Percentiles rank a stretch among this genome's conserved stretches.
Evolutionary conservation across 208 protist genomes (phyloP).

Genomic region (Leishmania aethiopica): DNA sequence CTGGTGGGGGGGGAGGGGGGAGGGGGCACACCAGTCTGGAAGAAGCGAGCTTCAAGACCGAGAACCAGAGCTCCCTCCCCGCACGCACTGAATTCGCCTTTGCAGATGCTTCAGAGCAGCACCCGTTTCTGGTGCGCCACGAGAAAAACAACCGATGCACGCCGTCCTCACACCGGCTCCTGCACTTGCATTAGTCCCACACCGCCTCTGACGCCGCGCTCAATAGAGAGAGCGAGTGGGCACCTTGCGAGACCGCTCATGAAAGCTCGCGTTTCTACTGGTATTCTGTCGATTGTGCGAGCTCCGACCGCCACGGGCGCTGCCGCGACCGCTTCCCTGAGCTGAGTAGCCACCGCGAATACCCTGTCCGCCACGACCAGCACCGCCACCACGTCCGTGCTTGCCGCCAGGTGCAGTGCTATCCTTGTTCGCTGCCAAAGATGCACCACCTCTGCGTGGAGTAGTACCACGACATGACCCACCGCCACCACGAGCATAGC

Average conservation of each 20-base stretch:
- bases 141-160: not conserved
- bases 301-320: not conserved
- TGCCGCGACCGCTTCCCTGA: constrained; percentile 2
- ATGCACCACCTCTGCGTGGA: not conserved
- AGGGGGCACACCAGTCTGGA: not conserved
- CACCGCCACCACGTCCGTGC: not conserved
- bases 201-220: not conserved
- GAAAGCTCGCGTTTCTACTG: constrained; percentile 4
- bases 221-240: constrained; percentile 62
- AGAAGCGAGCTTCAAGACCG: not conserved
- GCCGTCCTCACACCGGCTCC: too few species aligned
- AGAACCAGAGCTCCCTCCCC: not conserved
- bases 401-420: not conserved
- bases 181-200: not conserved
- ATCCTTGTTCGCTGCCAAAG: constrained; percentile 9
- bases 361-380: constrained; percentile 1
- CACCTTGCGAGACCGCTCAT: constrained; percentile 35
- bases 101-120: not conserved
- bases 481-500: not conserved
- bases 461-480: not conserved
- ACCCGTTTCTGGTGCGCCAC: too few species aligned
- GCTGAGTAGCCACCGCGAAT: not conserved
- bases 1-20: not conserved
- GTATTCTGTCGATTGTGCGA: not conserved
- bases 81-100: not conserved